Percentiles rank a stretch among this genome's conserved stretches.
phyloP scores from a whole-genome alignment of 257 asterid species.

The Haberlea rhodopensis region DNA sequence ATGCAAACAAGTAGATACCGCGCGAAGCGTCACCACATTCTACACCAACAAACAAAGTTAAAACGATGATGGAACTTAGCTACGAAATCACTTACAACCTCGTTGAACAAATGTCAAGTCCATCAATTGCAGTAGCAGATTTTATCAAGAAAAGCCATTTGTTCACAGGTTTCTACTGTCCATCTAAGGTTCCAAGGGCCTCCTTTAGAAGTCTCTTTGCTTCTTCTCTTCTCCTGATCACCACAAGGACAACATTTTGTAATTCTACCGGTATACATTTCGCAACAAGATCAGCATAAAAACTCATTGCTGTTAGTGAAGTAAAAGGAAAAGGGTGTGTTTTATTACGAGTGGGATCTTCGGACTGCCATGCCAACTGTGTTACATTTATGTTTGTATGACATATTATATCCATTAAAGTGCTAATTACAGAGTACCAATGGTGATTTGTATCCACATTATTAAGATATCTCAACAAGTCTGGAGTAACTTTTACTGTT shows the following conservation, averaged over 20 bases:
- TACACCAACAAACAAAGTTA: background rate
- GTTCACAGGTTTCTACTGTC: slow-evolving; percentile 34
- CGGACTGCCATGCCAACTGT: background rate
- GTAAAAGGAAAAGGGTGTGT: background rate
- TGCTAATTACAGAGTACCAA: background rate
- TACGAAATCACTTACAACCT: background rate
- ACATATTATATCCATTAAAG: background rate
- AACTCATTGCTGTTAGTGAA: background rate
- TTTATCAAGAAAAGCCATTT: background rate
- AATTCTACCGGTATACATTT: background rate
- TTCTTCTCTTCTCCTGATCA: slow-evolving; percentile 82
- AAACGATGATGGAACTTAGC: too few relatives aligned
- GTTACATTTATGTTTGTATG: background rate
- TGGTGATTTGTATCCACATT: background rate
- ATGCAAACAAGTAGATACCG: background rate
- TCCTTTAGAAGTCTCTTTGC: slow-evolving; percentile 68
- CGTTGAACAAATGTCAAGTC: background rate
- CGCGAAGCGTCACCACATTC: background rate
- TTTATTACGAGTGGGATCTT: background rate
- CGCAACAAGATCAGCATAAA: background rate
- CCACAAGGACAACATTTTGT: background rate
- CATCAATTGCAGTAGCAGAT: background rate
- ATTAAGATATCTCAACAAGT: background rate
- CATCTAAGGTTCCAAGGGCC: slow-evolving; percentile 68
- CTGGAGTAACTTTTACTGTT: slow-evolving; percentile 3